Evolutionary conservation across 1,139 yeast species (phyloP).

Genomic region (Geotrichum candidum): DNA sequence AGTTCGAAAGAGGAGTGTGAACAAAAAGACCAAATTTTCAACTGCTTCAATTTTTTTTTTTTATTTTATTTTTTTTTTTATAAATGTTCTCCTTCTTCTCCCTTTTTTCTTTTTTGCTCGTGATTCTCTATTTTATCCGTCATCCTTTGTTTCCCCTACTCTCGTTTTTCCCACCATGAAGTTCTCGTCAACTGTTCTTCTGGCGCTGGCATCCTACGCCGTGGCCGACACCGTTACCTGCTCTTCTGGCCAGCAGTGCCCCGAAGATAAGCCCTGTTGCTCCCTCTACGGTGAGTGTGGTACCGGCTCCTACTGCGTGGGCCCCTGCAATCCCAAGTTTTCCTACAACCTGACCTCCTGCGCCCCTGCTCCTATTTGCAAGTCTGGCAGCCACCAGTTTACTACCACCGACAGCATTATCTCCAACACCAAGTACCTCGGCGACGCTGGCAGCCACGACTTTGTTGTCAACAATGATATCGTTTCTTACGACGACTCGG

Average conservation of each 20-base stretch:
- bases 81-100: conserved; percentile 1
- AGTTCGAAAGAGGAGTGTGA: no score
- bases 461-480: conserved; percentile 75
- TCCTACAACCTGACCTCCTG: conserved; percentile 62
- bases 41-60: neutral
- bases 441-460: conserved; percentile 59
- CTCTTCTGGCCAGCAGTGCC: conserved; percentile 50
- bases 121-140: neutral
- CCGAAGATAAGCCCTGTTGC: conserved; percentile 71
- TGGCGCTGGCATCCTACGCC: conserved; percentile 11
- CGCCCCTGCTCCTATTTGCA: conserved; percentile 50
- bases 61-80: neutral
- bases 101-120: neutral
- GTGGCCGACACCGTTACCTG: conserved; percentile 39
- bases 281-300: conserved; percentile 84
- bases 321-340: conserved; percentile 69
- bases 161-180: conserved; percentile 3
- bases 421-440: conserved; percentile 50
- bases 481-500: conserved; percentile 46
- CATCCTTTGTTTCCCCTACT: neutral
- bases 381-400: conserved; percentile 24
- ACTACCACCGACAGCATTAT: conserved; percentile 30
- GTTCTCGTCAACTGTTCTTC: conserved; percentile 9
- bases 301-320: conserved; percentile 70
- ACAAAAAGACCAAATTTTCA: neutral